Evolutionary conservation across 208 protist species (phyloP), one percentile per base, ranked within the genome.

Genomic region (Acanthamoeba lenticulata): DNA sequence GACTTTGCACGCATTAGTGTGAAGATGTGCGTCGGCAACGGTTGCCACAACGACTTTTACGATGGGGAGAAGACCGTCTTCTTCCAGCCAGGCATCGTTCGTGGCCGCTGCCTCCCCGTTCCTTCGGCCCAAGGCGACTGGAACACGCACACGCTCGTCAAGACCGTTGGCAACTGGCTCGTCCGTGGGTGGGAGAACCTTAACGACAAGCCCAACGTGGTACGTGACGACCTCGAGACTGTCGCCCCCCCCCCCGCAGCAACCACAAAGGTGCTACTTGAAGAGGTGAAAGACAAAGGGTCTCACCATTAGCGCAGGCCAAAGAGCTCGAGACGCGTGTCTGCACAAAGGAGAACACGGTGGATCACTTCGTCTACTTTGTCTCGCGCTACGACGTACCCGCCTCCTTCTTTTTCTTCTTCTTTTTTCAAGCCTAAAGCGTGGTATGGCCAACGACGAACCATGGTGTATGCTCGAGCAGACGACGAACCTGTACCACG

Each of bases 401-500:
- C 27, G 4, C 21, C 15, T 34, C 21, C 29, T 77, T 77, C 7
- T 77, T 38, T 77, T 77, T 34, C 13, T 77, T 77, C 27, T 29
- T 38, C 27, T 29, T 77, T 29, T 29, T 77, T 79, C 67, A 79
- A 21, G n/a, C 36, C 36, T 79, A n/a, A n/a, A n/a, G 57, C 24
- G 57, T n/a, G 57, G 57, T n/a, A 19, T 24, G 57, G 24, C 19
- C n/a, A n/a, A 79, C 11, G n/a, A 79, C 9, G n/a, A 79, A 29
- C 13, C 24, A 79, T 44, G 36, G 32, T 9, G 32, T 34, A 32
- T 79, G 24, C 9, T 79, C 69, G 11, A 79, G 11, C 83, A 92
- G 88, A 92, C 88, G 60, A 92, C 88, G 27, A 92, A 92, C 36
- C 45, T 69, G 34, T 92, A 62, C 42, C 88, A 92, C 36, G 34